Percentiles rank a stretch among this genome's conserved stretches.
These are phyloP conservation scores for Boletus eberwhitei DNA, from an alignment of 768 basidiomycete species.

Conservation along the genomic window DNA sequence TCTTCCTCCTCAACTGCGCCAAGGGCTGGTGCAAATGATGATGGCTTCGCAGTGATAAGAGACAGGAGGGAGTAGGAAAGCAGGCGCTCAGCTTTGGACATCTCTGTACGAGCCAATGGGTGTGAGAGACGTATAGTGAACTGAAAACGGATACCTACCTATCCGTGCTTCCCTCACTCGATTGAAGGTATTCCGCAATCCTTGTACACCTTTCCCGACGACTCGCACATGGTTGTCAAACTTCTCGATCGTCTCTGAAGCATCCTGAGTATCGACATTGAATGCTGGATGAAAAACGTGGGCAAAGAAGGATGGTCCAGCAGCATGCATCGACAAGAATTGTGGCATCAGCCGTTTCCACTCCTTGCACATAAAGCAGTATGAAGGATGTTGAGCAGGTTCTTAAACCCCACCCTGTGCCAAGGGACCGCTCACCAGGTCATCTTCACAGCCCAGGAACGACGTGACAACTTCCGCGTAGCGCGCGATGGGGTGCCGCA, in stretches of 20 bases:
- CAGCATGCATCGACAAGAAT: conserved; percentile 56
- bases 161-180: conserved; percentile 63
- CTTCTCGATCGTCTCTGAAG: conserved; percentile 49
- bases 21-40: conserved; percentile 46
- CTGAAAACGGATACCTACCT: conserved; percentile 40
- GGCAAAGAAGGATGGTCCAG: conserved; percentile 75
- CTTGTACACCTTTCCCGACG: conserved; percentile 67
- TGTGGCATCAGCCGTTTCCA: conserved; percentile 64
- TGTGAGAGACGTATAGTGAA: neutral
- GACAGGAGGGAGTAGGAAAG: conserved; percentile 73
- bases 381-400: conserved; percentile 2
- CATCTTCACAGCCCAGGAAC: conserved; percentile 75
- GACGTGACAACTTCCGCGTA: conserved; percentile 78
- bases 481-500: conserved; percentile 72
- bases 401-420: neutral
- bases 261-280: conserved; percentile 76
- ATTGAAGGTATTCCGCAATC: conserved; percentile 58
- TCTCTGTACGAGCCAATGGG: conserved; percentile 45
- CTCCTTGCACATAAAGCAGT: conserved; percentile 44
- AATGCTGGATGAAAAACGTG: conserved; percentile 83
- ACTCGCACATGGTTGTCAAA: conserved; percentile 68
- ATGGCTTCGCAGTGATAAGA: conserved; percentile 66
- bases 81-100: conserved; percentile 72
- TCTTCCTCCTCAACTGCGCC: conserved; percentile 50
- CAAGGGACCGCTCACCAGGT: conserved; percentile 50